Percentiles rank a stretch among this genome's conserved stretches.
phyloP scores from a whole-genome alignment of 805 yeast species.

The Yamadazyma endophytica region DNA sequence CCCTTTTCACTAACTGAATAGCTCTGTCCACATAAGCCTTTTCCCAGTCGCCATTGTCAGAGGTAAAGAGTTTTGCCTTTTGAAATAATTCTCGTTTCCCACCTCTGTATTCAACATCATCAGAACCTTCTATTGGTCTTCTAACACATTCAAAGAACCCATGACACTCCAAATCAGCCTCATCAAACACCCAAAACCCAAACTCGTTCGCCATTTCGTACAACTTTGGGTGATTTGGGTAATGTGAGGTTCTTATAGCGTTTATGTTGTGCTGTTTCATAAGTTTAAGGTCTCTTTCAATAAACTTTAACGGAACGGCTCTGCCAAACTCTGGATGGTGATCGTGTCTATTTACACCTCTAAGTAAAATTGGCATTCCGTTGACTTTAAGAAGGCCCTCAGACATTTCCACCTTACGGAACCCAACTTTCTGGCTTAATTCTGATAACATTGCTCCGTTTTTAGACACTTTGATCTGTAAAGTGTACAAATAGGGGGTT shows the following conservation, averaged over 20 bases:
- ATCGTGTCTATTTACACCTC: slow-evolving; percentile 35
- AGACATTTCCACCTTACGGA: slow-evolving; percentile 21
- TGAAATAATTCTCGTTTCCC: slow-evolving; percentile 6
- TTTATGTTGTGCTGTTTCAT: slow-evolving; percentile 33
- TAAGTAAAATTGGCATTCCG: slow-evolving; percentile 21
- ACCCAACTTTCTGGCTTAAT: slow-evolving; percentile 21
- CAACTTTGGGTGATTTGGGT: slow-evolving; percentile 30
- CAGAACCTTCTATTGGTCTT: slow-evolving; percentile 6
- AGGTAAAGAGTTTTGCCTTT: slow-evolving; percentile 18
- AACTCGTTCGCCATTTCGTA: slow-evolving; percentile 23
- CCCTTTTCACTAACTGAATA: slow-evolving; percentile 23
- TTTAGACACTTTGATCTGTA: slow-evolving; percentile 11
- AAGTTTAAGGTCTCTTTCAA: slow-evolving; percentile 22
- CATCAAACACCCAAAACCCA: slow-evolving; percentile 34
- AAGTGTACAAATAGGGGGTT: slow-evolving; percentile 21
- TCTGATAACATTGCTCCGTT: slow-evolving; percentile 8
- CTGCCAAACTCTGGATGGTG: slow-evolving; percentile 29
- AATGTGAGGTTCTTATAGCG: slow-evolving; percentile 33
- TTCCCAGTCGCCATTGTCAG: slow-evolving; percentile 27
- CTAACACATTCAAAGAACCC: slow-evolving; percentile 20
- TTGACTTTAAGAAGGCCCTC: slow-evolving; percentile 24
- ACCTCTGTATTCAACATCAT: slow-evolving; percentile 9
- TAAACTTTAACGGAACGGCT: slow-evolving; percentile 29
- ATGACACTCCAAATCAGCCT: slow-evolving; percentile 35
- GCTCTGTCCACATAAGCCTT: slow-evolving; percentile 31